These are phyloP conservation scores for Raffaelea albimanens DNA, from an alignment of 2,329 filamentous ascomycete species.

Conservation along the genomic window DNA sequence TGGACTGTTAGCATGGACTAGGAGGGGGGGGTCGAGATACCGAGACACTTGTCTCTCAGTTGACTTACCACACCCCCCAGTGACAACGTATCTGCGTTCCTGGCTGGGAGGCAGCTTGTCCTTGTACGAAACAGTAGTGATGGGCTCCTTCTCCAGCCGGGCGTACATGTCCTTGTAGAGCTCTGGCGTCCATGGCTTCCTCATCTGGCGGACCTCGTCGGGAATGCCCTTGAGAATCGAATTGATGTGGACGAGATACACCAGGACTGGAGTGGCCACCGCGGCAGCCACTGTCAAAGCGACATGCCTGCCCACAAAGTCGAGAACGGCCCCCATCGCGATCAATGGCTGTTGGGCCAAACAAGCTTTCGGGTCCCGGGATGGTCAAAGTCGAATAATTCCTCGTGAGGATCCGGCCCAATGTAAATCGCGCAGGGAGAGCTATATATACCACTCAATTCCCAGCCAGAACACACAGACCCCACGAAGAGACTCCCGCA, in stretches of 20 bases:
- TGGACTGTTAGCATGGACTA: neutral
- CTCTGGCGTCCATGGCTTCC: slow-evolving; percentile 22
- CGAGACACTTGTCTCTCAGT: too few species aligned
- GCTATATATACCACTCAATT: too few species aligned
- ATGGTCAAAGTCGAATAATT: too few species aligned
- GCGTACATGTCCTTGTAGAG: slow-evolving; percentile 21
- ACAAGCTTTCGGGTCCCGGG: too few species aligned
- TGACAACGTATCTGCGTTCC: slow-evolving; percentile 26
- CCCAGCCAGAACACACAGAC: too few species aligned
- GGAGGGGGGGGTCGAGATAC: too few species aligned
- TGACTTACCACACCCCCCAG: slow-evolving; percentile 27
- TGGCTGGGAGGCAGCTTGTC: slow-evolving; percentile 22
- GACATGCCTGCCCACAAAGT: neutral
- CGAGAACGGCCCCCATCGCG: neutral
- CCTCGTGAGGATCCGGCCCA: too few species aligned
- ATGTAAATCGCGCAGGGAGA: too few species aligned
- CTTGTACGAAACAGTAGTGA: slow-evolving; percentile 17
- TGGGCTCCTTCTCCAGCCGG: slow-evolving; percentile 18
- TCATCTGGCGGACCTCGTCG: slow-evolving; percentile 16
- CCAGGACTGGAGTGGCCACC: neutral
- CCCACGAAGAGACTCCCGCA: too few species aligned
- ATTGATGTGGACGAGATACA: slow-evolving; percentile 20
- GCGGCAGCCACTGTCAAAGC: neutral
- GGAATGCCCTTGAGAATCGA: slow-evolving; percentile 21
- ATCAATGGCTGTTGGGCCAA: too few species aligned